A percentile compares a stretch with the other conserved stretches of the same genome.
phyloP scores from a whole-genome alignment of 176 grass and related monocot species.

The Oropetium thomaeum region DNA sequence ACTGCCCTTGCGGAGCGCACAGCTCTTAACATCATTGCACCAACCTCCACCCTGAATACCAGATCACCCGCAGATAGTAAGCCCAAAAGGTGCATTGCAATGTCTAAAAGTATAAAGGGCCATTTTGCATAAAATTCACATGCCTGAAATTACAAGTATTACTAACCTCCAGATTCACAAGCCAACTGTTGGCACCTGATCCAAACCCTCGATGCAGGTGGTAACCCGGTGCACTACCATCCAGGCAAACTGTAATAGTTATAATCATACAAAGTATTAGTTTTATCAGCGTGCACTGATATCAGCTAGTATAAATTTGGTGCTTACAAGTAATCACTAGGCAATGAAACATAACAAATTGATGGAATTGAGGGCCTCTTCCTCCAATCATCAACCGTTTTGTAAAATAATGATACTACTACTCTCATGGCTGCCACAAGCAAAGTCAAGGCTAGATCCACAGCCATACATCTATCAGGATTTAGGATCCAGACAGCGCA shows the following conservation, averaged over 20 bases:
- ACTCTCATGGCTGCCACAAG: constrained; percentile 35
- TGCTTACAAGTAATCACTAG: background rate
- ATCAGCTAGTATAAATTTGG: background rate
- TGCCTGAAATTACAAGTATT: background rate
- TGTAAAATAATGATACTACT: background rate
- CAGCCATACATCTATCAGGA: constrained; percentile 19
- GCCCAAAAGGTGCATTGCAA: constrained; percentile 9
- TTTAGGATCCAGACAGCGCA: constrained; percentile 25
- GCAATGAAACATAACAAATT: constrained; percentile 4
- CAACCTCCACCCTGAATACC: constrained; percentile 79
- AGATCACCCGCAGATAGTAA: constrained; percentile 30
- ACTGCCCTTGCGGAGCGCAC: constrained; percentile 58
- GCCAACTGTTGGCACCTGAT: constrained; percentile 87
- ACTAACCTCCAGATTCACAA: constrained; percentile 86
- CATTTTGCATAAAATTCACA: constrained; percentile 23
- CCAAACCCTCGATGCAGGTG: constrained; percentile 85
- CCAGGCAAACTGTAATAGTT: constrained; percentile 78
- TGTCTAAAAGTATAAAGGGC: background rate
- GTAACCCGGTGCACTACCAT: constrained; percentile 92
- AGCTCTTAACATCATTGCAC: constrained; percentile 67
- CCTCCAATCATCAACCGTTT: background rate
- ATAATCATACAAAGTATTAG: background rate
- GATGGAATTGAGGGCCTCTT: constrained; percentile 4
- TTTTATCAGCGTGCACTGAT: background rate
- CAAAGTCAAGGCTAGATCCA: constrained; percentile 35